Evolutionary conservation across 2,329 filamentous ascomycete genomes (phyloP).

Genomic region (Acephala macrosclerotiorum): DNA sequence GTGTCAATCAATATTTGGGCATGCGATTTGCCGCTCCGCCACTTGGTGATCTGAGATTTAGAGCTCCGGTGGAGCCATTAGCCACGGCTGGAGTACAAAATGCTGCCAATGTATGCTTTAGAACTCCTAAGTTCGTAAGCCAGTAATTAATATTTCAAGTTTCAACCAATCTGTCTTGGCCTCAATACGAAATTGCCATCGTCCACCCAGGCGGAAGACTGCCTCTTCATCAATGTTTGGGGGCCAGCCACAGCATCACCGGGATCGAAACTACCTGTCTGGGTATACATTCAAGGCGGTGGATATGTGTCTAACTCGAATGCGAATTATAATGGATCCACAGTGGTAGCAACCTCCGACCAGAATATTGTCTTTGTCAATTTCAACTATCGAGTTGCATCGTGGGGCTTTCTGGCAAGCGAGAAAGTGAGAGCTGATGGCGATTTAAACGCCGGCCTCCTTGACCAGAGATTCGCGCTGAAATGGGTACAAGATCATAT

Average conservation of each 20-base stretch:
- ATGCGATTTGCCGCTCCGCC: slow-evolving; percentile 77
- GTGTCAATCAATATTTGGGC: slow-evolving; percentile 74
- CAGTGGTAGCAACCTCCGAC: slow-evolving; percentile 53
- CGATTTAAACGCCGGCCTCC: slow-evolving; percentile 66
- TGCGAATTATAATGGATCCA: slow-evolving; percentile 58
- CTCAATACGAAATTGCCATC: slow-evolving; percentile 43
- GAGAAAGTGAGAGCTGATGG: slow-evolving; percentile 61
- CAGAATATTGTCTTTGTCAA: slow-evolving; percentile 61
- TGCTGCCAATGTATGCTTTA: slow-evolving; percentile 30
- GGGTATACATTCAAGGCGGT: slow-evolving; percentile 59
- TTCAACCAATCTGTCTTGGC: slow-evolving; percentile 54
- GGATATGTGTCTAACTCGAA: slow-evolving; percentile 58
- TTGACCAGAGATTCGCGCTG: slow-evolving; percentile 68
- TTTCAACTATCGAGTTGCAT: slow-evolving; percentile 69
- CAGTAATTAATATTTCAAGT: slow-evolving; percentile 38
- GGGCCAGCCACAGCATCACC: slow-evolving; percentile 49
- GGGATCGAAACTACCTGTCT: slow-evolving; percentile 57
- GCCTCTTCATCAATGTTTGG: slow-evolving; percentile 56
- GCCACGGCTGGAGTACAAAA: slow-evolving; percentile 27
- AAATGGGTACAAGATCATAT: slow-evolving; percentile 70
- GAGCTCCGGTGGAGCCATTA: slow-evolving; percentile 57
- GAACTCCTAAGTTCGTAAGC: neutral
- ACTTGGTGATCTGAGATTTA: slow-evolving; percentile 69
- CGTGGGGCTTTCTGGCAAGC: slow-evolving; percentile 68
- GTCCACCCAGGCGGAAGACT: slow-evolving; percentile 48